Evolutionary conservation across 352 stramenopile species (phyloP).

Genomic region (Phytopythium kandeliae): DNA sequence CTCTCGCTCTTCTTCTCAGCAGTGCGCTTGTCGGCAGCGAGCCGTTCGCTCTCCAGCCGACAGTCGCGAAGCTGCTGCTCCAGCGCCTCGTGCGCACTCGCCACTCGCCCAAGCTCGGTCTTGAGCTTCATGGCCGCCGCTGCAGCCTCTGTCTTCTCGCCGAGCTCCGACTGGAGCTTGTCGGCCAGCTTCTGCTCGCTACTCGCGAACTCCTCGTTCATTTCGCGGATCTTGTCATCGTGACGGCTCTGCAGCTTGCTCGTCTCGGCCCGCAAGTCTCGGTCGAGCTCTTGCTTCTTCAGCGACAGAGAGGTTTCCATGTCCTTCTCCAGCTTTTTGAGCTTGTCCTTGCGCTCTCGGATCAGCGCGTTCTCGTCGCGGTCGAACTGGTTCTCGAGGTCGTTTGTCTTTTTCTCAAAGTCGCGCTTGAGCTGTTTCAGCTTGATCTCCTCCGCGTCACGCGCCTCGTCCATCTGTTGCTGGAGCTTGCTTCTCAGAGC

Average conservation of each 20-base stretch:
- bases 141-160: conserved; percentile 18
- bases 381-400: conserved; percentile 67
- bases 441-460: conserved; percentile 49
- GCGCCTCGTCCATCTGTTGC: conserved; percentile 38
- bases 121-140: conserved; percentile 19
- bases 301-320: conserved; percentile 28
- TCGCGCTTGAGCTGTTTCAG: conserved; percentile 58
- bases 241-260: conserved; percentile 35
- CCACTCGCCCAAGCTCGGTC: conserved; percentile 20
- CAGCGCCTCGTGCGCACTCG: conserved; percentile 10
- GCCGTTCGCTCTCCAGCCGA: neutral
- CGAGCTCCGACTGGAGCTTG: conserved; percentile 21
- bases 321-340: conserved; percentile 55
- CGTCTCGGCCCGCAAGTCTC: conserved; percentile 36
- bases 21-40: neutral
- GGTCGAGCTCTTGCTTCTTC: conserved; percentile 59
- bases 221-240: conserved; percentile 32
- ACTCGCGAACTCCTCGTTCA: conserved; percentile 31
- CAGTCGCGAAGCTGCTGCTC: conserved; percentile 8
- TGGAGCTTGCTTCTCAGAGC: conserved; percentile 40
- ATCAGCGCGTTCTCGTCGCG: conserved; percentile 48
- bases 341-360: conserved; percentile 52
- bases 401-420: conserved; percentile 59
- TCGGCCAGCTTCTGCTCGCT: conserved; percentile 28
- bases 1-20: neutral